These are phyloP conservation scores for Tothia fuscella DNA, from an alignment of 2,329 filamentous ascomycete genomes.

Conservation along the genomic window DNA sequence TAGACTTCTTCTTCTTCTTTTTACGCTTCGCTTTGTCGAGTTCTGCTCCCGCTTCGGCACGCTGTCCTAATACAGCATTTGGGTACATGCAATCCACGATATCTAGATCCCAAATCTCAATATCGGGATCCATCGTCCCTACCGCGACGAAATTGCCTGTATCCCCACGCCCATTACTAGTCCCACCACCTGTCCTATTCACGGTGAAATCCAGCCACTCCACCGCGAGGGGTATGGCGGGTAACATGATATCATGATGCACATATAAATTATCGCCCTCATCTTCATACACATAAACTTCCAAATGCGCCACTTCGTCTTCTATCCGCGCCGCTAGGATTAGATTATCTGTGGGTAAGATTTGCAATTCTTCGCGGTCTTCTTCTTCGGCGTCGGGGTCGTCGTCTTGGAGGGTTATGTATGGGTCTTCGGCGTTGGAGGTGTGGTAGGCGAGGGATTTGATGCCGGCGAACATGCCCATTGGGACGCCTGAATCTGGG, in stretches of 20 bases:
- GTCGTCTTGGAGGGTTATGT: slow-evolving; percentile 72
- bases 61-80: slow-evolving; percentile 84
- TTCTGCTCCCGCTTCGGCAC: slow-evolving; percentile 37
- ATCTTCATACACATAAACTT: slow-evolving; percentile 97
- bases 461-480: slow-evolving; percentile 92
- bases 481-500: slow-evolving; percentile 49
- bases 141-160: slow-evolving; percentile 83
- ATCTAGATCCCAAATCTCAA: slow-evolving; percentile 96
- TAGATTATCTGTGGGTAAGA: slow-evolving; percentile 85
- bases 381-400: slow-evolving; percentile 67
- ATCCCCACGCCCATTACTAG: too few relatives aligned
- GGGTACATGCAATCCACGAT: slow-evolving; percentile 97
- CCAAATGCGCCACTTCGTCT: slow-evolving; percentile 90
- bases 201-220: slow-evolving; percentile 96
- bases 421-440: slow-evolving; percentile 88
- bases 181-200: slow-evolving; percentile 42
- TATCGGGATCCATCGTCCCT: slow-evolving; percentile 95
- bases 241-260: slow-evolving; percentile 98
- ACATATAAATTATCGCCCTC: slow-evolving; percentile 93
- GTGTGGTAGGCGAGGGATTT: slow-evolving; percentile 90
- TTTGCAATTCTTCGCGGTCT: slow-evolving; percentile 86
- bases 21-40: slow-evolving; percentile 53
- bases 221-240: slow-evolving; percentile 85
- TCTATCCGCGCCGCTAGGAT: slow-evolving; percentile 88
- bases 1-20: slow-evolving; percentile 83